These are phyloP conservation scores for Xylaria grammica DNA, from an alignment of 495 filamentous ascomycete genomes.

Conservation along the genomic window DNA sequence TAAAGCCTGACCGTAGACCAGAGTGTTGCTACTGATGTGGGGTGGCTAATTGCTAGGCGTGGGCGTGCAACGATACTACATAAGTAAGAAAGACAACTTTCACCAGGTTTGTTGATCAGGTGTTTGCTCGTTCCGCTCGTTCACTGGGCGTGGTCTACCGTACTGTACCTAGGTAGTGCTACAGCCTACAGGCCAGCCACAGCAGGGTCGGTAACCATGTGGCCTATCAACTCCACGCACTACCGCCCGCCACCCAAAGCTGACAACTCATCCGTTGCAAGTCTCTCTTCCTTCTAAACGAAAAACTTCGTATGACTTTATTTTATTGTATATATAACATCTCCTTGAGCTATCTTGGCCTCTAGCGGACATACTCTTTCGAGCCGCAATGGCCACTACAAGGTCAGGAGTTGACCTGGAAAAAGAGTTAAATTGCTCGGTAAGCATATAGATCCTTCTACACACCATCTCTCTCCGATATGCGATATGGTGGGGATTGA, in stretches of 20 bases:
- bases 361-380: background rate
- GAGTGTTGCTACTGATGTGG: no score
- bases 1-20: no score
- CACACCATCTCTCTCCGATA: conserved; percentile 1
- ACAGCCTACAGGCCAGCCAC: no score
- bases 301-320: background rate
- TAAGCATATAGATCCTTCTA: conserved; percentile 51
- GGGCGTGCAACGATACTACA: no score
- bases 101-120: no score
- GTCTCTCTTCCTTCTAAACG: background rate
- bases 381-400: conserved; percentile 27
- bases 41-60: no score
- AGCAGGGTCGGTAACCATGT: no score
- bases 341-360: background rate
- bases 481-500: conserved; percentile 36
- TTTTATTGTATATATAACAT: background rate
- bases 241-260: background rate
- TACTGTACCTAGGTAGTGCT: no score
- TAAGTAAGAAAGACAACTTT: no score
- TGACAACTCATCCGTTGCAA: background rate
- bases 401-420: conserved; percentile 68
- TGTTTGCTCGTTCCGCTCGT: no score
- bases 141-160: no score
- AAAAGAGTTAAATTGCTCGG: conserved; percentile 90
- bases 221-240: no score